Base-by-base conservation (phyloP, 1,284 basidiomycete species). In the Cutaneotrichosporon sp. region DNA sequence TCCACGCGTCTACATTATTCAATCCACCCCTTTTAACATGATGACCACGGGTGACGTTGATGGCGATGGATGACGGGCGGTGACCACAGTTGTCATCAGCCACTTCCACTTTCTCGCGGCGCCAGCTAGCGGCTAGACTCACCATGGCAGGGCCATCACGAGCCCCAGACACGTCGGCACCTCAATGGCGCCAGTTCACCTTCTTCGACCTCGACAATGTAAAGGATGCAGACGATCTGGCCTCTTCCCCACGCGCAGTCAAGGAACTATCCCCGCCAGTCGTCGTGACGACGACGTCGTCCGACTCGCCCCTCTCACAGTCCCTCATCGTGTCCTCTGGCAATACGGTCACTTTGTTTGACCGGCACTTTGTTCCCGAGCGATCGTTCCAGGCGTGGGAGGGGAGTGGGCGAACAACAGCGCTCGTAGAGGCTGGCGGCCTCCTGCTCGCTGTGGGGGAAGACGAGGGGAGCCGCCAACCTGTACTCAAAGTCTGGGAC, bases 401-500 rank as follows among this genome's bases (percentile, higher is more conserved):
- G 9, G 84, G 83, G 18, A 90, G 73, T 47, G 74, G 76, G 0
- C 63, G 76, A 9, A 70, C 71, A 2, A 72, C 68, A 10, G 70
- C 70, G 1, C 55, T 94, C 85, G 84, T 85, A 0, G 91, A 93
- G 79, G 84, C 86, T 53, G 87, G 86, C 64, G 90, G 90, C 0
- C 82, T 92, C 52, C 82, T 97, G 21, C 83, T 97, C 10, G 92
- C 90, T 1, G 84, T 97, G 30, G 94, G 93, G 32, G 92, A 95
- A 81, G 92, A 95, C 77, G 88, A 89, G 61, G 78, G 83, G 1
- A 83, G 87, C 14, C 83, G 87, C n/a, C 85, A 87, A 55, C 90
- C 91, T 0, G 78, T 94, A 21, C 82, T 97, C 62, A 95, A 93
- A 78, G 87, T 97, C 52, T 97, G 93, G 92, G 90, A 94, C 76